A percentile compares a stretch with the other conserved stretches of the same genome.
Evolutionary conservation across 768 basidiomycete species (phyloP).

Genomic region (Boletus pseudo-olivaceus): DNA sequence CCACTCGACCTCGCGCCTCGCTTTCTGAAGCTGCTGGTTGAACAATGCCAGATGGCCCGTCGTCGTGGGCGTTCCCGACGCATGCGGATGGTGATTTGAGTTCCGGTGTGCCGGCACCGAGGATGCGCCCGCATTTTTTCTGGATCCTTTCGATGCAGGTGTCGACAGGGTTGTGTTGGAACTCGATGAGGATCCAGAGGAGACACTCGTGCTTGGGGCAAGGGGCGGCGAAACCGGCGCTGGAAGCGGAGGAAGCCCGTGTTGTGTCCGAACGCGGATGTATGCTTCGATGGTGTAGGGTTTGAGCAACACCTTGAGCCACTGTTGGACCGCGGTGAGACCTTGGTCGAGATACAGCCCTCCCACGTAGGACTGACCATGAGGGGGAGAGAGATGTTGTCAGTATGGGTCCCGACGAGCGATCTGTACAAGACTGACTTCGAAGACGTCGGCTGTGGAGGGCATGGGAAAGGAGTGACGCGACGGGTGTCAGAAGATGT

Average conservation of each 20-base stretch:
- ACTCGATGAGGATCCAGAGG: background rate
- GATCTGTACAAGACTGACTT: slow-evolving; percentile 42
- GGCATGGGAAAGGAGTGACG: slow-evolving; percentile 2
- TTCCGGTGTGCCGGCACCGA: slow-evolving; percentile 12
- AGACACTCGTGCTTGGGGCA: slow-evolving; percentile 13
- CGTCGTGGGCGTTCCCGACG: slow-evolving; percentile 28
- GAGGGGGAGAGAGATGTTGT: background rate
- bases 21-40: slow-evolving; percentile 71
- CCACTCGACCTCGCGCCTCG: slow-evolving; percentile 63
- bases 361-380: slow-evolving; percentile 67
- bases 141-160: slow-evolving; percentile 1
- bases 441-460: slow-evolving; percentile 67
- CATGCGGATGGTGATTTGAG: slow-evolving; percentile 11
- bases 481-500: background rate
- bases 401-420: background rate
- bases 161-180: background rate
- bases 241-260: slow-evolving; percentile 54
- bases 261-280: slow-evolving; percentile 56
- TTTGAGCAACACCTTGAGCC: slow-evolving; percentile 60
- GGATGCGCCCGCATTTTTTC: background rate
- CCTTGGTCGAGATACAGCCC: slow-evolving; percentile 73
- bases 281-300: slow-evolving; percentile 67
- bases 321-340: slow-evolving; percentile 48
- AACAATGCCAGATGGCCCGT: slow-evolving; percentile 74
- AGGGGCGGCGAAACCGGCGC: slow-evolving; percentile 24